phyloP scores from a whole-genome alignment of 2,329 filamentous ascomycete genomes.

The Sporothrix sp. region DNA sequence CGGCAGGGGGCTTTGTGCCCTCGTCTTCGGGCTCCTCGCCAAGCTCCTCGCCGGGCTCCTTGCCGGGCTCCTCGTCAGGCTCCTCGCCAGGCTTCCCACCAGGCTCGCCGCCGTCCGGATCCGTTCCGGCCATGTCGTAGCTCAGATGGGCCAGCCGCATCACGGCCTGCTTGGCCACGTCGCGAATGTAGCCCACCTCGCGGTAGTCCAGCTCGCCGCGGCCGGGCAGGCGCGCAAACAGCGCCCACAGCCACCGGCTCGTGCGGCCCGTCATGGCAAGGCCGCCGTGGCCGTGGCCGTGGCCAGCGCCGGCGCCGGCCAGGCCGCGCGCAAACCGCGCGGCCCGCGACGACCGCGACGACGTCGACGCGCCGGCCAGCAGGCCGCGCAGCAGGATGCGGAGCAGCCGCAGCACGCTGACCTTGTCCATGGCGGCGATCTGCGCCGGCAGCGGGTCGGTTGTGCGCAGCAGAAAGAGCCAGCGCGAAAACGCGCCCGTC shows the following conservation, averaged over 20 bases:
- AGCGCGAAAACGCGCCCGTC: conserved; percentile 40
- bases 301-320: not conserved
- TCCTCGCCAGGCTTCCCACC: conserved; percentile 33
- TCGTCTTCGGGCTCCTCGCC: conserved; percentile 31
- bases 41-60: conserved; percentile 37
- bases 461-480: conserved; percentile 42
- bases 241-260: conserved; percentile 76
- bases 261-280: conserved; percentile 52
- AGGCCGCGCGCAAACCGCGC: conserved; percentile 11
- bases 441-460: conserved; percentile 50
- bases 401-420: conserved; percentile 56
- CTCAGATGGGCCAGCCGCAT: conserved; percentile 45
- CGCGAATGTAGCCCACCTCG: conserved; percentile 66
- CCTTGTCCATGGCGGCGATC: conserved; percentile 55
- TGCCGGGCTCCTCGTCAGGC: conserved; percentile 32
- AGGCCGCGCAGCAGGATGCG: conserved; percentile 55
- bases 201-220: conserved; percentile 64
- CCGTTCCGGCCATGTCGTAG: conserved; percentile 35
- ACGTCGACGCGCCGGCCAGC: conserved; percentile 36
- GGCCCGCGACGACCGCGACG: conserved; percentile 16
- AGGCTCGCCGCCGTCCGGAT: conserved; percentile 19
- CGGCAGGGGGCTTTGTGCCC: conserved; percentile 15
- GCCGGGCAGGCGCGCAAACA: conserved; percentile 66
- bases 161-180: conserved; percentile 68
- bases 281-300: conserved; percentile 37